phyloP scores from a whole-genome alignment of 306 rosid genomes.

The Morella rubra region DNA sequence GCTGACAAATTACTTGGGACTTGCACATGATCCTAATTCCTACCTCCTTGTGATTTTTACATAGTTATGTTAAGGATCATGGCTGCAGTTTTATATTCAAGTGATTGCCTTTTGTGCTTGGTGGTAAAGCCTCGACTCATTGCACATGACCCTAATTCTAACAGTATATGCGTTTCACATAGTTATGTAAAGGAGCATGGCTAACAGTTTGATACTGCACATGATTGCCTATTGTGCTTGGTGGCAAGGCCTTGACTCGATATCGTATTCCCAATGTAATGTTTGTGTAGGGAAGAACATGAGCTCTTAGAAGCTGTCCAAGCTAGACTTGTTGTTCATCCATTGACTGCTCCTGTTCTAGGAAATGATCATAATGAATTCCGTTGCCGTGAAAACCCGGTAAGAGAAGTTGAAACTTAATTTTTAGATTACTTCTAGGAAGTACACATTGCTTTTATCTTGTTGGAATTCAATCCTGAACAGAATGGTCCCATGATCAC shows the following conservation, averaged over 20 bases:
- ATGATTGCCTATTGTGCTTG: not conserved
- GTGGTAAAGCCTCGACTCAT: not conserved
- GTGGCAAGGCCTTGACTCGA: not conserved
- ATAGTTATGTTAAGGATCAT: no score
- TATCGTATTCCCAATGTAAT: conserved; percentile 15
- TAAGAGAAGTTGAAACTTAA: conserved; percentile 37
- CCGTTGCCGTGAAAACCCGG: conserved; percentile 91
- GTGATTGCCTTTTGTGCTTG: no score
- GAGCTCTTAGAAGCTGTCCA: conserved; percentile 93
- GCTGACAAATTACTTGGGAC: no score
- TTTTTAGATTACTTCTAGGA: not conserved
- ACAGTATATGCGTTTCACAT: not conserved
- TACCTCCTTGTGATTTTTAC: no score
- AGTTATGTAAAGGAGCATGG: not conserved
- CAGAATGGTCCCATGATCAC: not conserved
- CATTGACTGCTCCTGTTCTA: conserved; percentile 77
- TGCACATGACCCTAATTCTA: not conserved
- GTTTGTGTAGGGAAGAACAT: conserved; percentile 70
- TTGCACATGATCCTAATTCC: no score
- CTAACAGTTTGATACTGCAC: not conserved
- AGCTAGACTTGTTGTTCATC: conserved; percentile 79
- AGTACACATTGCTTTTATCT: not conserved
- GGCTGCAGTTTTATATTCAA: no score
- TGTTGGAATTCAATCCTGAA: not conserved
- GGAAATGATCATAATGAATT: conserved; percentile 89